Conservation (phyloP, 768 basidiomycete species). For the Phylloporus sp. region DNA sequence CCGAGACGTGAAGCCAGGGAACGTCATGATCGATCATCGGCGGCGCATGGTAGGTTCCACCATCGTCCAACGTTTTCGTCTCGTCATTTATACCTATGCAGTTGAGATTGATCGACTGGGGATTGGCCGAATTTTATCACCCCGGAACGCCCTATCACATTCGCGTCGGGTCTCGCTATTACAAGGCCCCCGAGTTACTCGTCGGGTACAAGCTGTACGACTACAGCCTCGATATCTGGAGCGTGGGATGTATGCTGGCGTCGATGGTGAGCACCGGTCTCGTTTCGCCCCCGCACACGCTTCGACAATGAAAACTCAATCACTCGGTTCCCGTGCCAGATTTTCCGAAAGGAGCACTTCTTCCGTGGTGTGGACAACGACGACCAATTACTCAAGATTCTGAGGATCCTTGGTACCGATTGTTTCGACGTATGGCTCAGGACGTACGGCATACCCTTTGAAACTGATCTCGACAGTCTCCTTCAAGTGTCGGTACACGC, state of each 20-base stretch:
- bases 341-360: slow-evolving; percentile 71
- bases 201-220: slow-evolving; percentile 71
- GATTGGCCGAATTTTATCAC: slow-evolving; percentile 72
- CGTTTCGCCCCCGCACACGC: not conserved
- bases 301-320: not conserved
- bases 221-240: slow-evolving; percentile 71
- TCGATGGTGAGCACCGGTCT: slow-evolving; percentile 50
- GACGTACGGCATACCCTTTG: slow-evolving; percentile 61
- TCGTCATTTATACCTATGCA: slow-evolving; percentile 15
- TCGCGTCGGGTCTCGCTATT: slow-evolving; percentile 66
- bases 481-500: slow-evolving; percentile 39
- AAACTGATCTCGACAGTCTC: slow-evolving; percentile 54
- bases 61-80: not conserved
- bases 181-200: slow-evolving; percentile 68
- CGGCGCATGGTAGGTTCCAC: slow-evolving; percentile 45
- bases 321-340: slow-evolving; percentile 33
- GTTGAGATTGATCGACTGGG: slow-evolving; percentile 69
- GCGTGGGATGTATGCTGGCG: slow-evolving; percentile 69
- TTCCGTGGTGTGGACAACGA: slow-evolving; percentile 72
- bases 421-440: slow-evolving; percentile 56
- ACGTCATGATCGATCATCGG: slow-evolving; percentile 70
- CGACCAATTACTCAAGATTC: slow-evolving; percentile 67
- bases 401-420: slow-evolving; percentile 65
- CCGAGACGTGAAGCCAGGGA: slow-evolving; percentile 62
- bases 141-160: slow-evolving; percentile 67